Base-by-base conservation (phyloP, 2,329 filamentous ascomycete species). In the Coniochaeta prunicola region DNA sequence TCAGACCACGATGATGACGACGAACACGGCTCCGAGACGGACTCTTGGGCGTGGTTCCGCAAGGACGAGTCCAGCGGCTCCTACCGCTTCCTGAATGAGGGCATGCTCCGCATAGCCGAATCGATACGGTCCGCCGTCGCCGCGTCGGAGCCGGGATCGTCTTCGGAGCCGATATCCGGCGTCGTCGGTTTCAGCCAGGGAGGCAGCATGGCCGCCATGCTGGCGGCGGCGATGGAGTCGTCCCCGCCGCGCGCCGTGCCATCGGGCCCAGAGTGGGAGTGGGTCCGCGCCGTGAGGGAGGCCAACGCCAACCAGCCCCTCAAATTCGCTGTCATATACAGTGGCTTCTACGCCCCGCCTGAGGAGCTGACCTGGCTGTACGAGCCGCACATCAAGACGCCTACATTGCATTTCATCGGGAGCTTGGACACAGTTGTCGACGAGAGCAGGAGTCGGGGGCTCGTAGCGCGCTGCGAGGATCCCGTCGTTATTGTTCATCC, bases 371-470 rank as follows among this genome's bases (percentile, higher is more conserved):
- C 71, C 40, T 90, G 83, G 57, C 86, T 90, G 61, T 96, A 91
- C 69, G 83, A 90, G 65, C 91, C 90, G 17, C 80, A 82, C 69
- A 87, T 97, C 60, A 72, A 70, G 62, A 96, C 92, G 60, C 90
- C 91, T 0, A 84, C 89, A 62, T 71, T 96, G 73, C 91, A 96
- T 75, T 88, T 92, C 65, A 71, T 96, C 28, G 93, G 93, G 1
- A 88, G 85, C 58, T 76, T 96, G 65, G 93, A 97, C 75, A 91
- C 88, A 2, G 90, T 97, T 0, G 92, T 97, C 0, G 90, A 92
- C 33, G 92, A 97, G 76, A 73, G 74, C 57, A 78, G 90, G 67
- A 90, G 85, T 70, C 77, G 82, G 66, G 81, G 77, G 24, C 73
- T 97, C 59, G 80, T 89, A 2, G 85, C 91, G 26, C 79, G 81